Conservation (phyloP, 768 basidiomycete genomes). For the Strobilomyces echinocephalus region DNA sequence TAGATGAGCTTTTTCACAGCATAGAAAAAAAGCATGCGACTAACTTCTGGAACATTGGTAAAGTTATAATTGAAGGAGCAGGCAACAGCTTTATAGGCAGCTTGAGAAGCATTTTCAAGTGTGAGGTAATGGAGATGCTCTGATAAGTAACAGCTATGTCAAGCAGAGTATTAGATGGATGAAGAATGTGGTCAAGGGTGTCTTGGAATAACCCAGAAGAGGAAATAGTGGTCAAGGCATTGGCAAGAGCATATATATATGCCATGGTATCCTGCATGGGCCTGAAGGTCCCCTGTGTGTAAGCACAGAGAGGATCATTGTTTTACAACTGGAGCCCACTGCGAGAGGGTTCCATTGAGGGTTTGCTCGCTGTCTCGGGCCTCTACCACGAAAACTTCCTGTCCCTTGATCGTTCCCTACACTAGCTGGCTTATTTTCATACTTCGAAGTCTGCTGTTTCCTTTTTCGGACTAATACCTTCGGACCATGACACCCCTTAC, state of each 20-base stretch:
- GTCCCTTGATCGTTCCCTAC: too few relatives aligned
- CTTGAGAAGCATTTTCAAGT: background rate
- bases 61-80: background rate
- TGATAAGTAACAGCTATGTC: too few relatives aligned
- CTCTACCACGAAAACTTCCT: too few relatives aligned
- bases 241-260: background rate
- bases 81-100: background rate
- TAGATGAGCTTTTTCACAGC: slow-evolving; percentile 8
- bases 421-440: too few relatives aligned
- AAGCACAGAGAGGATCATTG: too few relatives aligned
- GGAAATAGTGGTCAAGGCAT: background rate
- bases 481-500: too few relatives aligned
- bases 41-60: background rate
- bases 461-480: too few relatives aligned
- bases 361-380: too few relatives aligned
- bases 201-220: background rate
- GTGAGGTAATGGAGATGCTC: background rate
- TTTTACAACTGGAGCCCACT: too few relatives aligned
- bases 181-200: background rate
- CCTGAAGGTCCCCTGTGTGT: too few relatives aligned
- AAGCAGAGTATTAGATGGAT: background rate
- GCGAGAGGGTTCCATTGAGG: too few relatives aligned
- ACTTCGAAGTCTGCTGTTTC: too few relatives aligned
- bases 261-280: background rate
- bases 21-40: background rate